Percentiles rank a stretch among this genome's conserved stretches.
These are phyloP conservation scores for Hypomontagnella monticulosa DNA, from an alignment of 495 filamentous ascomycete species.

Conservation along the genomic window DNA sequence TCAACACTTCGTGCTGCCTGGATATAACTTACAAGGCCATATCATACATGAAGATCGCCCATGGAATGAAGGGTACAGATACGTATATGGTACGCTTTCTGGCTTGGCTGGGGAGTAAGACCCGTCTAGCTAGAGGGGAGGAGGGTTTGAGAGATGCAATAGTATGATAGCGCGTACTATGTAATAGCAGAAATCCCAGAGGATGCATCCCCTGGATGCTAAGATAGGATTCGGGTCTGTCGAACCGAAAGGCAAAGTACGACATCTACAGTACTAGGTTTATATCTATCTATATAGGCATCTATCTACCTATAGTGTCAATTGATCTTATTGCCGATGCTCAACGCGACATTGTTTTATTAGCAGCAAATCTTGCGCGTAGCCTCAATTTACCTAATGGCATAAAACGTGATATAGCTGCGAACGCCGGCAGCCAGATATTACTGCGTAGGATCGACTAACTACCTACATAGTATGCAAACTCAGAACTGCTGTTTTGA, in stretches of 20 bases:
- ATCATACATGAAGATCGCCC: conserved; percentile 7
- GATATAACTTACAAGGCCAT: conserved; percentile 1
- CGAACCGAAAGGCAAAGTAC: too few species aligned
- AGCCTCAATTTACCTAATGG: conserved; percentile 8
- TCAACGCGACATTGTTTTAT: conserved; percentile 18
- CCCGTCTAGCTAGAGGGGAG: too few species aligned
- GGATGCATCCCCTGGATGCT: background rate
- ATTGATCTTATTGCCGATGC: too few species aligned
- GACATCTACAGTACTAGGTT: too few species aligned
- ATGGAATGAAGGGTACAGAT: conserved; percentile 6
- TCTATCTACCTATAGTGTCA: too few species aligned
- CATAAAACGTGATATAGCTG: too few species aligned
- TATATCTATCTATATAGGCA: too few species aligned
- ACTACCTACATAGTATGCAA: too few species aligned
- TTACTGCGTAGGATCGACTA: too few species aligned
- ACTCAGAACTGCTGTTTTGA: too few species aligned
- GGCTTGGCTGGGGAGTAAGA: background rate
- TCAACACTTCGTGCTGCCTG: background rate
- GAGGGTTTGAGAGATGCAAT: too few species aligned
- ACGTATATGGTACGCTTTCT: conserved; percentile 17
- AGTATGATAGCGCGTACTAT: too few species aligned
- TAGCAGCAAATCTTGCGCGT: conserved; percentile 3
- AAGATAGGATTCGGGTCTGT: background rate
- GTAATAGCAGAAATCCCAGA: background rate
- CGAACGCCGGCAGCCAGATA: background rate